phyloP scores from a whole-genome alignment of 371 early-diverging fungal genomes.

The Saksenaea vasiformis region DNA sequence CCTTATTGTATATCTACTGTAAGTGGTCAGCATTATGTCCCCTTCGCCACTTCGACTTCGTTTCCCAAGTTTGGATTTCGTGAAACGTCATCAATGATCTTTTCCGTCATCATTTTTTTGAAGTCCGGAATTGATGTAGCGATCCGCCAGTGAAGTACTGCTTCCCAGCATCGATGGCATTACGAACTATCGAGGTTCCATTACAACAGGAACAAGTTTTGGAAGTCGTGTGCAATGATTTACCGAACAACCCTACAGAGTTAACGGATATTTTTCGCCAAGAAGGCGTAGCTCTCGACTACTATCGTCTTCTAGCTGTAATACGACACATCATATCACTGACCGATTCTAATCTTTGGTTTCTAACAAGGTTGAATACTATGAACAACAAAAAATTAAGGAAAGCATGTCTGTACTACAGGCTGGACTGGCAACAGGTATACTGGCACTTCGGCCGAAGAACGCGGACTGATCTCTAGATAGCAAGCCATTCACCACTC shows the following conservation, averaged over 20 bases:
- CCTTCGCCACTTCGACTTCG: no score
- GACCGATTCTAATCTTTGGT: not conserved
- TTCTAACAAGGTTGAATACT: constrained; percentile 70
- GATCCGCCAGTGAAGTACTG: not conserved
- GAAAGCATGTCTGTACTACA: constrained; percentile 63
- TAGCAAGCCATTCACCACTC: constrained; percentile 49
- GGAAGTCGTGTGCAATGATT: constrained; percentile 78
- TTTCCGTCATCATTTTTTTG: no score
- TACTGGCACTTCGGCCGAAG: constrained; percentile 11
- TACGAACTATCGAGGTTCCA: constrained; percentile 77
- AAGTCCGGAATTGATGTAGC: no score
- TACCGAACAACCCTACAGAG: constrained; percentile 67
- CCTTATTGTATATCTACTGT: no score
- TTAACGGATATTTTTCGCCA: constrained; percentile 78
- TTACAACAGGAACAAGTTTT: constrained; percentile 77
- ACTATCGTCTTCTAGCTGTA: constrained; percentile 83
- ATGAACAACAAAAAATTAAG: constrained; percentile 63
- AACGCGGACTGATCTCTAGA: not conserved
- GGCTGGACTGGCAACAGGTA: constrained; percentile 63
- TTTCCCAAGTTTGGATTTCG: no score
- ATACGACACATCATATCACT: constrained; percentile 6
- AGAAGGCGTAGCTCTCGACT: constrained; percentile 69
- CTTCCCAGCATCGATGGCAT: constrained; percentile 5
- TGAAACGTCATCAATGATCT: no score
- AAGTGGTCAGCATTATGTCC: no score